These are phyloP conservation scores for Fusarium sp. DNA, from an alignment of 2,329 filamentous ascomycete genomes.

Conservation along the genomic window DNA sequence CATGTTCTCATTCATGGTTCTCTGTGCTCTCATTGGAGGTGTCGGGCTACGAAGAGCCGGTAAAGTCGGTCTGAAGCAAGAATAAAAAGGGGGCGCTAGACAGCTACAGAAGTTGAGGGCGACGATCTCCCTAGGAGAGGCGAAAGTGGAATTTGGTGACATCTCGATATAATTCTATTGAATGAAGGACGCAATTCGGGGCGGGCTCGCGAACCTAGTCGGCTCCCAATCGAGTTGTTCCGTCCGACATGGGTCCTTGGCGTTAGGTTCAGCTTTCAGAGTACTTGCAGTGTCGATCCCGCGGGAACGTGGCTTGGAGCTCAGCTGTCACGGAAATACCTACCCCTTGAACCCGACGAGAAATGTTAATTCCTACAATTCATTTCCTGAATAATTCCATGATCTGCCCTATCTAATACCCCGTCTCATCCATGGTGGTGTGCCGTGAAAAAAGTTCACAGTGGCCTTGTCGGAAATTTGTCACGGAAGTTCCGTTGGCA, in stretches of 20 bases:
- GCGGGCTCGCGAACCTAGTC: not conserved
- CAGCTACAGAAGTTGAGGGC: not conserved
- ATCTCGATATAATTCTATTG: not conserved
- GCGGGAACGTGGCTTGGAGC: not conserved
- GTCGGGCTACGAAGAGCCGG: slow-evolving; percentile 45
- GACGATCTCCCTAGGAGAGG: not conserved
- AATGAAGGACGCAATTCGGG: not conserved
- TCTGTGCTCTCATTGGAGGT: slow-evolving; percentile 48
- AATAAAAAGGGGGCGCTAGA: slow-evolving; percentile 32
- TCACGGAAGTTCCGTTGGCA: not conserved
- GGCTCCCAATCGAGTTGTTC: not conserved
- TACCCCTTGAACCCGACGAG: not conserved
- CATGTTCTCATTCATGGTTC: slow-evolving; percentile 57
- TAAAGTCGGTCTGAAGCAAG: slow-evolving; percentile 53
- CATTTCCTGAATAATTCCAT: not conserved
- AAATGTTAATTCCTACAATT: not conserved
- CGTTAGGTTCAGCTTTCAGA: not conserved
- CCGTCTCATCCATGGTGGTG: not conserved
- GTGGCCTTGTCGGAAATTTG: not conserved
- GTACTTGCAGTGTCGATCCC: not conserved
- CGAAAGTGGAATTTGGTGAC: not conserved
- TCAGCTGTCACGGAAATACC: not conserved
- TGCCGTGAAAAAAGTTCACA: not conserved
- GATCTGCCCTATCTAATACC: not conserved
- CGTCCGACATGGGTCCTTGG: not conserved